These are phyloP conservation scores for Colletotrichum coccodes DNA, from an alignment of 2,329 filamentous ascomycete genomes.

Conservation along the genomic window DNA sequence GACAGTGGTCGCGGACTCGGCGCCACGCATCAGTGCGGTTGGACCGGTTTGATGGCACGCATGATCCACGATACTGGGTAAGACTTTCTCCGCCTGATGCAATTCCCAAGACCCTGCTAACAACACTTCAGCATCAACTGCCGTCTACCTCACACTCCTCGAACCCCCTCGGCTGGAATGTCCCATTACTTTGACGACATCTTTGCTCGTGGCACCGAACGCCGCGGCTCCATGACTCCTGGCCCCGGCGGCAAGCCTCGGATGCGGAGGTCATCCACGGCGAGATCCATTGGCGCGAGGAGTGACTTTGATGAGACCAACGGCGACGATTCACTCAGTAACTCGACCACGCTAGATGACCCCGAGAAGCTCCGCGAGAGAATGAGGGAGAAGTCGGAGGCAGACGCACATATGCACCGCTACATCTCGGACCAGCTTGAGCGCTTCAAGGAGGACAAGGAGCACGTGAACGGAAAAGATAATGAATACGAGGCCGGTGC, in stretches of 20 bases:
- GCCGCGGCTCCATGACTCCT: constrained; percentile 46
- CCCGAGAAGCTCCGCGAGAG: constrained; percentile 57
- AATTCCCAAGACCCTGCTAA: not conserved
- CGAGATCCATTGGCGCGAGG: constrained; percentile 83
- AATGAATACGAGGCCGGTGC: constrained; percentile 59
- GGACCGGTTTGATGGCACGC: constrained; percentile 94
- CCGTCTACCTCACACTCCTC: constrained; percentile 91
- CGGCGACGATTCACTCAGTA: constrained; percentile 49
- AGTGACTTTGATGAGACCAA: constrained; percentile 77
- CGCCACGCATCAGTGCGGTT: constrained; percentile 94
- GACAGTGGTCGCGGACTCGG: constrained; percentile 90
- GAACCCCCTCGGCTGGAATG: constrained; percentile 84
- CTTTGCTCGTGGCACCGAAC: constrained; percentile 67
- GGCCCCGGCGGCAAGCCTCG: constrained; percentile 51
- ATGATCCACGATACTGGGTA: constrained; percentile 98
- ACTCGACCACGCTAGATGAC: constrained; percentile 26
- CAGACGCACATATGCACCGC: constrained; percentile 77
- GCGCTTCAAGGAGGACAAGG: constrained; percentile 62
- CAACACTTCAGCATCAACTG: constrained; percentile 75
- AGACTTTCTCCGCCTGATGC: constrained; percentile 44
- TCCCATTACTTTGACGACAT: constrained; percentile 96
- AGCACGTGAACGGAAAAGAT: constrained; percentile 41
- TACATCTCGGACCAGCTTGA: constrained; percentile 87
- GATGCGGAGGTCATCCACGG: constrained; percentile 82
- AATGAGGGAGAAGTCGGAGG: constrained; percentile 60